These are phyloP conservation scores for Exserohilum rostratum DNA, from an alignment of 2,329 filamentous ascomycete species.

Conservation along the genomic window DNA sequence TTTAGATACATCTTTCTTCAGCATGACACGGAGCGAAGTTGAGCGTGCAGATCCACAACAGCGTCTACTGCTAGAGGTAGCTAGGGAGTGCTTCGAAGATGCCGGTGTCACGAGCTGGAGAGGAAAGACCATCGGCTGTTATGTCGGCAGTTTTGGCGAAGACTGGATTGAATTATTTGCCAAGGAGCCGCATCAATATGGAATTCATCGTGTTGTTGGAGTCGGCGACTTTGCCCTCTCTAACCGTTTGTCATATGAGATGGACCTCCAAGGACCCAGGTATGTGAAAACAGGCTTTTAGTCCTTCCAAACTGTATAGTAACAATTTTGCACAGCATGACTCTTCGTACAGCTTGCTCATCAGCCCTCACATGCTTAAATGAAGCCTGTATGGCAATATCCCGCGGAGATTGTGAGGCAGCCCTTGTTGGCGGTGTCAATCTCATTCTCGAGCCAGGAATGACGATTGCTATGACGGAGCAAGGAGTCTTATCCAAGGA, in stretches of 20 bases:
- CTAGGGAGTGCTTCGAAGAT: conserved; percentile 46
- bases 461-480: conserved; percentile 3
- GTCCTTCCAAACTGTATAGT: no score
- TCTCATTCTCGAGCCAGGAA: conserved; percentile 13
- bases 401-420: conserved; percentile 20
- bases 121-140: conserved; percentile 35
- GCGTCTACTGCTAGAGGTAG: conserved; percentile 31
- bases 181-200: not conserved
- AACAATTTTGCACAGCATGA: no score
- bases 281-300: no score
- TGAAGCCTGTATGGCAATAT: conserved; percentile 16
- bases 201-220: not conserved
- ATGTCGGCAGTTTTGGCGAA: conserved; percentile 24
- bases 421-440: conserved; percentile 26
- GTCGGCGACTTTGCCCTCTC: not conserved
- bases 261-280: conserved; percentile 28
- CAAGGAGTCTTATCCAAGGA: conserved; percentile 20
- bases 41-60: conserved; percentile 33
- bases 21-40: conserved; percentile 18
- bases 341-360: conserved; percentile 27
- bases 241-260: conserved; percentile 33
- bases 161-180: conserved; percentile 13
- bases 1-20: conserved; percentile 28
- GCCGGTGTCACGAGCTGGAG: conserved; percentile 21
- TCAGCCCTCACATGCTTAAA: conserved; percentile 23